Conservation (phyloP, 352 stramenopile species). For the Blastocystis hominis region DNA sequence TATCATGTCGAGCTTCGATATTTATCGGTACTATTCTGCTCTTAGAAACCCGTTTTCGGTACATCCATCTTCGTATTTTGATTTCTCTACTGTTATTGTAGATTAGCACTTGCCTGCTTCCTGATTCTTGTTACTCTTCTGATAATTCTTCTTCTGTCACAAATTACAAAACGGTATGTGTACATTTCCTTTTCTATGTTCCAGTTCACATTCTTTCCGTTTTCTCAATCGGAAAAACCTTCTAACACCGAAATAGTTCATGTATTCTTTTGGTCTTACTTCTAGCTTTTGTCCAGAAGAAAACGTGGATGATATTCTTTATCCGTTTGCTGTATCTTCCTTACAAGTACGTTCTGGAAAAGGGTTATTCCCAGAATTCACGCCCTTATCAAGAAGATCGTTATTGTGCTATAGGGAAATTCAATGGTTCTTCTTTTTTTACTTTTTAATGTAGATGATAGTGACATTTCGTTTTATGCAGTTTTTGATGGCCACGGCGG, state of each 20-base stretch:
- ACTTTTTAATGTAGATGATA: neutral
- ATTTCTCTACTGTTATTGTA: neutral
- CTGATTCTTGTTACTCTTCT: neutral
- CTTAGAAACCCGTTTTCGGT: neutral
- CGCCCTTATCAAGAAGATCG: slow-evolving; percentile 43
- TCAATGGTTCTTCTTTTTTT: neutral
- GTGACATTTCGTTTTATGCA: slow-evolving; percentile 75
- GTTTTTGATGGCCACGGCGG: slow-evolving; percentile 84
- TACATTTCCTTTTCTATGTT: neutral
- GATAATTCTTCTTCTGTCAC: neutral
- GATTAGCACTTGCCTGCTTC: neutral
- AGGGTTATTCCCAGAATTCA: neutral
- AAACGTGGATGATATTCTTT: neutral
- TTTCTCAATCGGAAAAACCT: neutral
- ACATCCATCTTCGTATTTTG: neutral
- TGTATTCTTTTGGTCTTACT: neutral
- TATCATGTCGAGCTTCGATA: neutral
- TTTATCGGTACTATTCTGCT: neutral
- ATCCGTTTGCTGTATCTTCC: neutral
- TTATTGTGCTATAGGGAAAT: neutral
- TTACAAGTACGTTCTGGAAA: neutral
- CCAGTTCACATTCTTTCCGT: neutral
- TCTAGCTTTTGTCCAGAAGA: slow-evolving; percentile 14
- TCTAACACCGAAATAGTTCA: neutral
- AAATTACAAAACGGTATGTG: neutral